Percentiles rank a stretch among this genome's conserved stretches.
phyloP scores from a whole-genome alignment of 2,329 filamentous ascomycete species.

The Zarea fungicola region DNA sequence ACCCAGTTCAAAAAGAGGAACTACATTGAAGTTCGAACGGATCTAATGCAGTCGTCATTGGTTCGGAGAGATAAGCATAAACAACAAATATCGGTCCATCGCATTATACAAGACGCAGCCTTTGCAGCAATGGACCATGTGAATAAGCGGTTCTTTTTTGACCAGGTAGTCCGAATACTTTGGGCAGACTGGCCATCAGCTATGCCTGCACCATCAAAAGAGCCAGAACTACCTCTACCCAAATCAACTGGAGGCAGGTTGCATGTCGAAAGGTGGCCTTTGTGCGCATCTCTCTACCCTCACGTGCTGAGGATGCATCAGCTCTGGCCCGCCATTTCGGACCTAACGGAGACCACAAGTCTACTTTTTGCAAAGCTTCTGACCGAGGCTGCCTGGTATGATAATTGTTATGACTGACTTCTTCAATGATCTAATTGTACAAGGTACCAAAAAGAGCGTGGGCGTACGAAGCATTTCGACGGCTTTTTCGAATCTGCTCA shows the following conservation, averaged over 20 bases:
- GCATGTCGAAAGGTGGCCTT: constrained; percentile 7
- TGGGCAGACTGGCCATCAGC: constrained; percentile 12
- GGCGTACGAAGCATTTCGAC: constrained; percentile 6
- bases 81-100: constrained; percentile 8
- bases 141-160: constrained; percentile 5
- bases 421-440: not conserved
- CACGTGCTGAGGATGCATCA: constrained; percentile 8
- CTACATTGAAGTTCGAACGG: constrained; percentile 4
- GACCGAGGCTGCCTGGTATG: constrained; percentile 1
- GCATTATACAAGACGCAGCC: constrained; percentile 12
- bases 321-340: not conserved
- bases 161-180: constrained; percentile 1
- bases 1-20: constrained; percentile 4
- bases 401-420: not conserved
- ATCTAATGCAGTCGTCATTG: constrained; percentile 10
- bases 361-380: constrained; percentile 2
- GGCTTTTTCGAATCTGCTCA: constrained; percentile 13
- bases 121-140: not conserved
- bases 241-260: constrained; percentile 2
- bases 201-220: constrained; percentile 5
- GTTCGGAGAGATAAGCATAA: constrained; percentile 8
- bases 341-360: not conserved
- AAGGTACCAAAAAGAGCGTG: constrained; percentile 14
- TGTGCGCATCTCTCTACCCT: constrained; percentile 7
- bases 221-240: constrained; percentile 10